Conservation (phyloP, 768 basidiomycete species). For the Podaxis pistillaris region DNA sequence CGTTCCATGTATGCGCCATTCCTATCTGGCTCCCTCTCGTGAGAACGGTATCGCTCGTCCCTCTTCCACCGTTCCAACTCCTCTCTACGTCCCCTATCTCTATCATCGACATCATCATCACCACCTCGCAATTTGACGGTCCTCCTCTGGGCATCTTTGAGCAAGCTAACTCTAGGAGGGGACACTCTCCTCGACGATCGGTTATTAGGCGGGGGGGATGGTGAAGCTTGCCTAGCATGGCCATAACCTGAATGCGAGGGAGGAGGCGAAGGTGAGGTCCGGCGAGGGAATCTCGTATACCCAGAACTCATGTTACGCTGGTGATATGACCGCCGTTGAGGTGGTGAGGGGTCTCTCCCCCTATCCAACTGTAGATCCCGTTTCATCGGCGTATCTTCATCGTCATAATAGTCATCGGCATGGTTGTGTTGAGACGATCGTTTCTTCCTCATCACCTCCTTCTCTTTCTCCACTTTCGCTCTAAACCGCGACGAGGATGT, state of each 20-base stretch:
- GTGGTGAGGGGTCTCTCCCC: slow-evolving; percentile 20
- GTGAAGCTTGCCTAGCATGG: background rate
- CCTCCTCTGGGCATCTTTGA: slow-evolving; percentile 13
- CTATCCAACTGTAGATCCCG: slow-evolving; percentile 18
- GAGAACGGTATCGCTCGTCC: slow-evolving; percentile 12
- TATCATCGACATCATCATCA: slow-evolving; percentile 10
- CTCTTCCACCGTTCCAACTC: slow-evolving; percentile 19
- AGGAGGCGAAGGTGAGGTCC: slow-evolving; percentile 7
- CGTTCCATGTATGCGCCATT: slow-evolving; percentile 18
- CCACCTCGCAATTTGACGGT: slow-evolving; percentile 8
- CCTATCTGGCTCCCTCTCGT: slow-evolving; percentile 11
- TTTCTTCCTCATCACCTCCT: slow-evolving; percentile 11
- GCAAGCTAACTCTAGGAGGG: slow-evolving; percentile 4
- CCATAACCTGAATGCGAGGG: background rate
- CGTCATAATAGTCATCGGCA: slow-evolving; percentile 21
- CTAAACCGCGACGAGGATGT: slow-evolving; percentile 8
- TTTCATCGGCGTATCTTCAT: slow-evolving; percentile 21
- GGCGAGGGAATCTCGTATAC: background rate
- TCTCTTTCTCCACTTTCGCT: slow-evolving; percentile 17
- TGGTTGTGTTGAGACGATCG: slow-evolving; percentile 16
- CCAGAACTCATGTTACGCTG: background rate
- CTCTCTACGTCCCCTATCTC: slow-evolving; percentile 9
- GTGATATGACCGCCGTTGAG: slow-evolving; percentile 15
- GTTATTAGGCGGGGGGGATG: slow-evolving; percentile 4
- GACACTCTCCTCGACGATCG: slow-evolving; percentile 4